These are phyloP conservation scores for Mortierella antarctica DNA, from an alignment of 192 early-diverging fungal species.

Conservation along the genomic window DNA sequence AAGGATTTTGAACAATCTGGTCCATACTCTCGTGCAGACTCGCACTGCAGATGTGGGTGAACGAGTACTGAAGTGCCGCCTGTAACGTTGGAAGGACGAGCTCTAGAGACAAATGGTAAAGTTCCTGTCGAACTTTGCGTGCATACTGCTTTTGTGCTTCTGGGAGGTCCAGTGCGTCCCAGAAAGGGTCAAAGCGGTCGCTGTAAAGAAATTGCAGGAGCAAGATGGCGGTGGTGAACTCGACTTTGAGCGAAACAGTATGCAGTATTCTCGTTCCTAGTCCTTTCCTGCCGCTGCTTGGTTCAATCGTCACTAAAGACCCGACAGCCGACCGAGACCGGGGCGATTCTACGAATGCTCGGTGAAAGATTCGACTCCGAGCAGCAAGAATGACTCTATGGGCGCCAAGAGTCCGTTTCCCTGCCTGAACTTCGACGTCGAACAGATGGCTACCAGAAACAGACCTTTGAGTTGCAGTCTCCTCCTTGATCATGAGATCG, in stretches of 20 bases:
- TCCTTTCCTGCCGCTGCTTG: neutral
- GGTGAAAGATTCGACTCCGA: constrained; percentile 52
- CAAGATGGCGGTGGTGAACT: constrained; percentile 51
- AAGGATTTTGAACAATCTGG: constrained; percentile 4
- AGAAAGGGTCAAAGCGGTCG: constrained; percentile 57
- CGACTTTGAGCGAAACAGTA: constrained; percentile 25
- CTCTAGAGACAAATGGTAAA: constrained; percentile 45
- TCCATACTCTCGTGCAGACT: constrained; percentile 40
- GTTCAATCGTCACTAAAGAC: constrained; percentile 22
- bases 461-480: neutral
- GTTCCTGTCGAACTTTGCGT: constrained; percentile 46
- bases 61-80: constrained; percentile 53
- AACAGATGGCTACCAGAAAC: constrained; percentile 46
- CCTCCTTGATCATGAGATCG: neutral
- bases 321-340: neutral
- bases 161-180: constrained; percentile 40
- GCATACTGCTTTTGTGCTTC: constrained; percentile 19
- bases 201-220: constrained; percentile 68
- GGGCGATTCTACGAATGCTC: constrained; percentile 24
- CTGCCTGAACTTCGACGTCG: constrained; percentile 60
- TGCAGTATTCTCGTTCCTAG: constrained; percentile 11
- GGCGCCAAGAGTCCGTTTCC: constrained; percentile 52
- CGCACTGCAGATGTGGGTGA: constrained; percentile 41
- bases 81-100: constrained; percentile 52
- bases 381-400: constrained; percentile 61